Conservation (phyloP, 1,284 basidiomycete species). For the Agaricales sp. region DNA sequence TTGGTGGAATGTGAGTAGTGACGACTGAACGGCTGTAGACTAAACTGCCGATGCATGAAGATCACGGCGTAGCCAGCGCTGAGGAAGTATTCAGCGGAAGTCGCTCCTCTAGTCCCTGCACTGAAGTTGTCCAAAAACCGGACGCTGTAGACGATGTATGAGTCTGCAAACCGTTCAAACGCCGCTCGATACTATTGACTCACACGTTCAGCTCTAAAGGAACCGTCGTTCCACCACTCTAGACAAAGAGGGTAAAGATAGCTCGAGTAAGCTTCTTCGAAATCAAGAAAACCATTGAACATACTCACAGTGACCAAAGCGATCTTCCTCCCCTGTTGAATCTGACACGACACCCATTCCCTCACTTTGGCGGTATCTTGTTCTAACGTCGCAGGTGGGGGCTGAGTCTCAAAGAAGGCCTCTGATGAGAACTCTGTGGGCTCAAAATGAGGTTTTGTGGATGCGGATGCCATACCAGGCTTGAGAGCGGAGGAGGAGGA, state of each 20-base stretch:
- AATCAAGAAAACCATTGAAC: slow-evolving; percentile 4
- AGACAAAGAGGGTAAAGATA: slow-evolving; percentile 8
- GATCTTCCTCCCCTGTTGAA: slow-evolving; percentile 57
- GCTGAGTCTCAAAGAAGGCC: slow-evolving; percentile 79
- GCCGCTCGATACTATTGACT: slow-evolving; percentile 29
- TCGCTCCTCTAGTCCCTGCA: slow-evolving; percentile 94
- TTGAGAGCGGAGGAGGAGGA: too few relatives aligned
- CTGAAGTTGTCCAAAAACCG: slow-evolving; percentile 99
- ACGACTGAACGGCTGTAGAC: slow-evolving; percentile 90
- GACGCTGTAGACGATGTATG: slow-evolving; percentile 49
- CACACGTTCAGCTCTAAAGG: slow-evolving; percentile 95
- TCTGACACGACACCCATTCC: slow-evolving; percentile 67
- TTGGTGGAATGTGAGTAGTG: slow-evolving; percentile 98
- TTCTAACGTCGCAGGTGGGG: slow-evolving; percentile 59
- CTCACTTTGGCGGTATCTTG: slow-evolving; percentile 53
- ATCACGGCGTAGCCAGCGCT: slow-evolving; percentile 93
- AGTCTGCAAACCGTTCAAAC: too few relatives aligned
- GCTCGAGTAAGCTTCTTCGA: slow-evolving; percentile 8
- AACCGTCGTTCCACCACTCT: slow-evolving; percentile 95
- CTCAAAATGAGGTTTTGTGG: too few relatives aligned
- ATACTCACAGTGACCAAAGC: slow-evolving; percentile 86
- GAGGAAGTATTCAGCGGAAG: slow-evolving; percentile 97
- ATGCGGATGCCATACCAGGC: too few relatives aligned
- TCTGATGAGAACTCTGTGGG: slow-evolving; percentile 90
- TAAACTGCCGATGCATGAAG: slow-evolving; percentile 97